These are phyloP conservation scores for Curvularia hawaiiensis DNA, from an alignment of 2,329 filamentous ascomycete genomes.

Conservation along the genomic window DNA sequence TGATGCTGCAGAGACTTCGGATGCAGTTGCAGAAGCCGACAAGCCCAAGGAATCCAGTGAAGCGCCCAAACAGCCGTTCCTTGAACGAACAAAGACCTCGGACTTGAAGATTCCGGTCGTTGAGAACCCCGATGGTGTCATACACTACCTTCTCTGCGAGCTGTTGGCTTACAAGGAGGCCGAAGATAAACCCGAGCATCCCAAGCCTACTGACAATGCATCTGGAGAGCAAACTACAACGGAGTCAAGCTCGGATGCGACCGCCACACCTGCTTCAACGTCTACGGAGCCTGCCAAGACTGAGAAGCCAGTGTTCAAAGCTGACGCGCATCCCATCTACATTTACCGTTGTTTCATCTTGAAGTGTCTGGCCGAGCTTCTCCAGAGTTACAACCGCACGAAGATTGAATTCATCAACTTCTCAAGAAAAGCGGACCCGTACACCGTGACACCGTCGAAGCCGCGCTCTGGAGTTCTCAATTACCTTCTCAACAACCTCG, in stretches of 20 bases:
- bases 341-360: constrained; percentile 95
- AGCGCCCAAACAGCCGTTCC: constrained; percentile 52
- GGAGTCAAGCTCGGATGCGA: constrained; percentile 15
- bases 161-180: constrained; percentile 90
- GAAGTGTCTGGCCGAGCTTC: constrained; percentile 86
- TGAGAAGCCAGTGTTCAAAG: constrained; percentile 79
- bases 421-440: constrained; percentile 85
- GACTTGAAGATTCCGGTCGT: constrained; percentile 84
- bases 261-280: constrained; percentile 10
- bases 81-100: constrained; percentile 66
- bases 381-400: constrained; percentile 89
- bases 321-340: constrained; percentile 93
- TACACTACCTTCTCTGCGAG: constrained; percentile 93
- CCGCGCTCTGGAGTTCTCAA: constrained; percentile 91
- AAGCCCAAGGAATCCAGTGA: constrained; percentile 44
- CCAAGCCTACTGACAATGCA: constrained; percentile 51
- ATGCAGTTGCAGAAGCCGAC: constrained; percentile 41
- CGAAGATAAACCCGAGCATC: constrained; percentile 74
- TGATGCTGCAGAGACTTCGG: constrained; percentile 24
- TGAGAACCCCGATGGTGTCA: constrained; percentile 91
- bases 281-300: constrained; percentile 47
- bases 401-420: constrained; percentile 99
- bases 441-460: constrained; percentile 87
- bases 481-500: constrained; percentile 84
- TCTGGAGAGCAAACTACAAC: constrained; percentile 23